phyloP scores from a whole-genome alignment of 176 grass and related monocot species.

The Eleusine indica region DNA sequence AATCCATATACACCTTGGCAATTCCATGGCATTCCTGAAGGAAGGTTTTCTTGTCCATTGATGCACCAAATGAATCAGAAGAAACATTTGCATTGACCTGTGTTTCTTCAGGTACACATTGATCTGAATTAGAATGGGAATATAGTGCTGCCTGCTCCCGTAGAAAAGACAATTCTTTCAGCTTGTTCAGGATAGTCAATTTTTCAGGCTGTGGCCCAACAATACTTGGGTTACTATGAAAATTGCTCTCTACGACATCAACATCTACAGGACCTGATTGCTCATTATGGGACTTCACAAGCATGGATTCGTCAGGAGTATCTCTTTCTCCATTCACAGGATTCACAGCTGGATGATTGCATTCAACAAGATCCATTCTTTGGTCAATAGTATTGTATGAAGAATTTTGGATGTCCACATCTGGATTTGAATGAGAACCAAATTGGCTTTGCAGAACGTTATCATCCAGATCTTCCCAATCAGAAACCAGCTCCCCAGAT shows the following conservation, averaged over 20 bases:
- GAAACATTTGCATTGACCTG: constrained; percentile 31
- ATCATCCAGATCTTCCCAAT: constrained; percentile 60
- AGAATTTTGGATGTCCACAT: constrained; percentile 37
- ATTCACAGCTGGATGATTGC: constrained; percentile 33
- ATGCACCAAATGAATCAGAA: constrained; percentile 9
- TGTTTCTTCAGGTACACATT: constrained; percentile 36
- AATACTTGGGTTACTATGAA: constrained; percentile 29
- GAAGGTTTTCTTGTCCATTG: constrained; percentile 27
- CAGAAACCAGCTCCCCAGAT: constrained; percentile 41
- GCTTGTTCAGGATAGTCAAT: constrained; percentile 49
- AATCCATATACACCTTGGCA: constrained; percentile 37
- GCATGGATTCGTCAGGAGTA: constrained; percentile 23
- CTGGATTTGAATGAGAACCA: constrained; percentile 28
- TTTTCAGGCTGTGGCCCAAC: constrained; percentile 31
- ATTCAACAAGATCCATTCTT: constrained; percentile 36
- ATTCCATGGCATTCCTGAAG: constrained; percentile 33
- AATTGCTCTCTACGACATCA: constrained; percentile 24
- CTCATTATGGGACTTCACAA: constrained; percentile 27
- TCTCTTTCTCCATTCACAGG: constrained; percentile 32
- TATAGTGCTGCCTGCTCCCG: constrained; percentile 33
- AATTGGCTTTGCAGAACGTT: constrained; percentile 37
- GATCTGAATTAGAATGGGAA: constrained; percentile 39
- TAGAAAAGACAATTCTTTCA: constrained; percentile 51
- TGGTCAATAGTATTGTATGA: constrained; percentile 40
- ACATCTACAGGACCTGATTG: constrained; percentile 8